Percentiles rank a stretch among this genome's conserved stretches.
phyloP scores from a whole-genome alignment of 495 filamentous ascomycete species.

The Filosporella fistucella region DNA sequence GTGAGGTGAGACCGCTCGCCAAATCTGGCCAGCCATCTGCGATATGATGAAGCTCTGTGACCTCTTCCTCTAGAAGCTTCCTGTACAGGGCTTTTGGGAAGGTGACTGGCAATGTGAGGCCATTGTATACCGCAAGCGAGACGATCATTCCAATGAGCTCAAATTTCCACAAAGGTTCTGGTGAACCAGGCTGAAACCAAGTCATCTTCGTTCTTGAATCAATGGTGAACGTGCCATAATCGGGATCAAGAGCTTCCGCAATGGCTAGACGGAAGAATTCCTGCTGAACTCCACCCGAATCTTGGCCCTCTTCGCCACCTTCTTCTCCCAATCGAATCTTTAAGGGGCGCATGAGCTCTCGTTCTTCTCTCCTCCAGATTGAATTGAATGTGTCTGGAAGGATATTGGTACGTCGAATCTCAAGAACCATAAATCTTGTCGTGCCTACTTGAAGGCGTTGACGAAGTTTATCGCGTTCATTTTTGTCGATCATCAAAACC shows the following conservation, averaged over 20 bases:
- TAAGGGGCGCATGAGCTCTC: constrained; percentile 78
- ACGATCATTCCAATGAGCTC: constrained; percentile 85
- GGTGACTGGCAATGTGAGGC: constrained; percentile 80
- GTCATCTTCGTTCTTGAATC: constrained; percentile 69
- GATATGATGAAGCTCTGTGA: constrained; percentile 68
- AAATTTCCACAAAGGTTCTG: constrained; percentile 82
- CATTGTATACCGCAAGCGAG: constrained; percentile 91
- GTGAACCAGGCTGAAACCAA: constrained; percentile 81
- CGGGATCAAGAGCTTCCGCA: constrained; percentile 68
- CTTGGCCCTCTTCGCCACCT: constrained; percentile 81
- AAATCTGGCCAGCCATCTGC: constrained; percentile 85
- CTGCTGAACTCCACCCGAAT: constrained; percentile 91
- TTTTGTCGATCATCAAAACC: constrained; percentile 25
- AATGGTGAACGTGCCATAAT: constrained; percentile 66
- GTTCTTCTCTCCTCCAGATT: constrained; percentile 77
- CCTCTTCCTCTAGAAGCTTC: constrained; percentile 62
- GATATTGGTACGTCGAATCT: constrained; percentile 65
- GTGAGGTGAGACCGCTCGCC: constrained; percentile 60
- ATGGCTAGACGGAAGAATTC: constrained; percentile 89
- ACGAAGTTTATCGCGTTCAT: constrained; percentile 41
- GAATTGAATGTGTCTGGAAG: constrained; percentile 80
- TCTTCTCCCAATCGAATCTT: constrained; percentile 82
- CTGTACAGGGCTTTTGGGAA: constrained; percentile 83
- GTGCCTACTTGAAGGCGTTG: constrained; percentile 59
- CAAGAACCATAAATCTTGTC: constrained; percentile 69